Percentiles rank a stretch among this genome's conserved stretches.
Conservation (phyloP, 1,284 basidiomycete genomes). For the Ceratobasidium sp. region DNA sequence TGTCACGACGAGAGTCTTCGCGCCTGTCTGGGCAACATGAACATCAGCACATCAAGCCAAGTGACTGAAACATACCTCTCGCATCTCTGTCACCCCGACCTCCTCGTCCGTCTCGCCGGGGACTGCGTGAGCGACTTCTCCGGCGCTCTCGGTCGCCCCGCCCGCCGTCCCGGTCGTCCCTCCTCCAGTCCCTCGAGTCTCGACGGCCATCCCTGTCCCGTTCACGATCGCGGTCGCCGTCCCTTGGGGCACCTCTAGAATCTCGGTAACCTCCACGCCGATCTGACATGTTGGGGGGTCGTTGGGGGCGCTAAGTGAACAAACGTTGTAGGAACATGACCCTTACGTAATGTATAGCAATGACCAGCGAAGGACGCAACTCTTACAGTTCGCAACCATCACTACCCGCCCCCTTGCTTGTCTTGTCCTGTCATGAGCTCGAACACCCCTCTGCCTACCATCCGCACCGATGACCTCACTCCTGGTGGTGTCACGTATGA, state of each 20-base stretch:
- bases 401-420: slow-evolving; percentile 2
- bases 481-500: slow-evolving; percentile 16
- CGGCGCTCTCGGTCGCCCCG: slow-evolving; percentile 47
- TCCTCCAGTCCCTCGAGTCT: slow-evolving; percentile 37
- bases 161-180: slow-evolving; percentile 42
- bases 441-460: slow-evolving; percentile 8
- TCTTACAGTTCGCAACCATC: slow-evolving; percentile 24
- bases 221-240: slow-evolving; percentile 50
- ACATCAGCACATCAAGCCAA: not conserved
- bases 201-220: slow-evolving; percentile 48
- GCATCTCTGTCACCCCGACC: slow-evolving; percentile 19
- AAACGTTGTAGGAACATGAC: not conserved
- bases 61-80: slow-evolving; percentile 15
- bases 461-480: slow-evolving; percentile 29
- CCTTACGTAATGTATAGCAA: slow-evolving; percentile 32
- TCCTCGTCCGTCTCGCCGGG: slow-evolving; percentile 10
- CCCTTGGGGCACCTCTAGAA: slow-evolving; percentile 41
- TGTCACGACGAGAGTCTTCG: slow-evolving; percentile 36
- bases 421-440: slow-evolving; percentile 7
- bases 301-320: slow-evolving; percentile 3
- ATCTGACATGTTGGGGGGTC: slow-evolving; percentile 29
- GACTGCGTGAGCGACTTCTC: slow-evolving; percentile 40
- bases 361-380: not conserved
- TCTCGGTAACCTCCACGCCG: slow-evolving; percentile 34
- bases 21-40: slow-evolving; percentile 38